Evolutionary conservation across 805 yeast genomes (phyloP).

Genomic region (Saturnispora dispora): DNA sequence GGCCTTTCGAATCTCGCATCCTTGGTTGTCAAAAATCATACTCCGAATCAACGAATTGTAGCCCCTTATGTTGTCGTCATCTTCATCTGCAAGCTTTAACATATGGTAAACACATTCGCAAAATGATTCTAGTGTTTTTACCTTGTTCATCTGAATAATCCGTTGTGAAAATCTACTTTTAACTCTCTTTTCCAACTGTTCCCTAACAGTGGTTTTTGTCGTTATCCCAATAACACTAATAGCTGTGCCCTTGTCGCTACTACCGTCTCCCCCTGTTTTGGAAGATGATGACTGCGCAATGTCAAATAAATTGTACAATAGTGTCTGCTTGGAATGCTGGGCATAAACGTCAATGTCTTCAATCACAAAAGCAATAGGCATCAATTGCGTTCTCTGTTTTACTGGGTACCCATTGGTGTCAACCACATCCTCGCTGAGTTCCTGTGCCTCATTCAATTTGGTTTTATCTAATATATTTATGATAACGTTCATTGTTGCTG

Average conservation of each 20-base stretch:
- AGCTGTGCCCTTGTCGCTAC: conserved; percentile 42
- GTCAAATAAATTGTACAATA: conserved; percentile 82
- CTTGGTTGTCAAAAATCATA: conserved; percentile 20
- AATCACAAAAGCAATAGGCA: conserved; percentile 63
- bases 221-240: conserved; percentile 77
- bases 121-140: conserved; percentile 40
- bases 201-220: conserved; percentile 65
- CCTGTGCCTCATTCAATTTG: conserved; percentile 12
- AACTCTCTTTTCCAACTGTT: conserved; percentile 83
- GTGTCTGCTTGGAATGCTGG: conserved; percentile 62
- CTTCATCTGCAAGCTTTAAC: conserved; percentile 16
- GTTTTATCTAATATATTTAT: conserved; percentile 42
- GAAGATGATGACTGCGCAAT: conserved; percentile 49
- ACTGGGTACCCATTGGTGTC: conserved; percentile 17
- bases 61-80: not conserved
- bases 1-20: conserved; percentile 25
- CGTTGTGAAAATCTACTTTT: conserved; percentile 83
- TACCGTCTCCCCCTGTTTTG: conserved; percentile 18
- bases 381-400: conserved; percentile 24
- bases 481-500: conserved; percentile 53
- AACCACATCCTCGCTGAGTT: conserved; percentile 15
- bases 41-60: conserved; percentile 31
- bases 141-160: conserved; percentile 49
- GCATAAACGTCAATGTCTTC: conserved; percentile 85
- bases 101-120: conserved; percentile 33